These are phyloP conservation scores for Polyporus tsugae DNA, from an alignment of 1,284 basidiomycete species.

Conservation along the genomic window DNA sequence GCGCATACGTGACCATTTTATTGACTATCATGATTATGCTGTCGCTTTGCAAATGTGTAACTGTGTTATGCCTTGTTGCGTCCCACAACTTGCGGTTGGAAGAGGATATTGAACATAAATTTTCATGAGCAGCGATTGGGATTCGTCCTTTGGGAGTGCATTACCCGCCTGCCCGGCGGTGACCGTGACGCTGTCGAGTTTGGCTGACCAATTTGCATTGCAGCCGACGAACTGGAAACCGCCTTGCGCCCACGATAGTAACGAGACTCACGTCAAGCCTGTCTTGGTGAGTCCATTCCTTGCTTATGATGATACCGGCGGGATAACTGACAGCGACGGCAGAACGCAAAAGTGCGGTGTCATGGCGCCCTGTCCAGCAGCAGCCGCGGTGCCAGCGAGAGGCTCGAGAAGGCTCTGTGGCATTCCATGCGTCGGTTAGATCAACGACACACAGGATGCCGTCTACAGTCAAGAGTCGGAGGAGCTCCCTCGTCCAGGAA, in stretches of 20 bases:
- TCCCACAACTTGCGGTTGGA: neutral
- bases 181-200: neutral
- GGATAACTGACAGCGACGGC: conserved; percentile 8
- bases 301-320: neutral
- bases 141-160: neutral
- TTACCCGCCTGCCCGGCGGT: neutral
- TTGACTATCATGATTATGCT: conserved; percentile 3
- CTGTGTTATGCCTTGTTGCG: conserved; percentile 3
- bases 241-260: conserved; percentile 4
- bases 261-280: conserved; percentile 6
- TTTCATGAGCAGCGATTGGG: neutral
- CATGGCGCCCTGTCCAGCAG: conserved; percentile 5
- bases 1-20: neutral
- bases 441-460: conserved; percentile 13
- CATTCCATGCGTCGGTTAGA: conserved; percentile 17
- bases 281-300: conserved; percentile 10
- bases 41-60: conserved; percentile 6
- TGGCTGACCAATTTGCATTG: neutral
- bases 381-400: neutral
- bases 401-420: neutral
- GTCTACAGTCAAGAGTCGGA: neutral
- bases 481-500: conserved; percentile 8
- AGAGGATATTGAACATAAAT: neutral
- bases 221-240: conserved; percentile 1
- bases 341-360: conserved; percentile 14